These are phyloP conservation scores for Kitagawia praeruptora DNA, from an alignment of 129 eudicot species.

Conservation along the genomic window DNA sequence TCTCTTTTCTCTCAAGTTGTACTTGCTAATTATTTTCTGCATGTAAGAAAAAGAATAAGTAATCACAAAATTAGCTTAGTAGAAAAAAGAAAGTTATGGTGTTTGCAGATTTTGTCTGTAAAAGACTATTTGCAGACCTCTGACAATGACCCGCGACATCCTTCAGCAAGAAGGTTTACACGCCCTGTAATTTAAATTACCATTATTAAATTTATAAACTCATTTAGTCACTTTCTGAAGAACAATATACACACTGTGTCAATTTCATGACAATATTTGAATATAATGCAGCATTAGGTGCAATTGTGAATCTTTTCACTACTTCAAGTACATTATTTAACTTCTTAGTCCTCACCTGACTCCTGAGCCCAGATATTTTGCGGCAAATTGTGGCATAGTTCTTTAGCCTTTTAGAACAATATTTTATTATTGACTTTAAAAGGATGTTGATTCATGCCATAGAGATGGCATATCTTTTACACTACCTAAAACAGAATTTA, in stretches of 20 bases:
- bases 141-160: conserved; percentile 96
- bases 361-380: neutral
- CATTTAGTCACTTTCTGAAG: neutral
- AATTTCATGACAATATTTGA: neutral
- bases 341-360: neutral
- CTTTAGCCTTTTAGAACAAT: neutral
- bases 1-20: conserved; percentile 69
- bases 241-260: neutral
- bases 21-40: conserved; percentile 67
- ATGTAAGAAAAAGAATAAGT: neutral
- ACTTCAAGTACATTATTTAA: neutral
- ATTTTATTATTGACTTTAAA: neutral
- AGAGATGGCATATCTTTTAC: neutral
- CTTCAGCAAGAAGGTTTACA: conserved; percentile 83
- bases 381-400: neutral
- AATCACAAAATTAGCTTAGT: neutral
- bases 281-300: neutral
- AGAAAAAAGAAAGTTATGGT: neutral
- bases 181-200: conserved; percentile 39
- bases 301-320: neutral
- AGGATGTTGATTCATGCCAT: neutral
- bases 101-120: neutral
- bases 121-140: conserved; percentile 45
- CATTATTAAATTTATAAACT: neutral
- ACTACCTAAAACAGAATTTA: neutral